Conservation (phyloP, 257 asterid genomes). For the Nicotiana tomentosiformis region DNA sequence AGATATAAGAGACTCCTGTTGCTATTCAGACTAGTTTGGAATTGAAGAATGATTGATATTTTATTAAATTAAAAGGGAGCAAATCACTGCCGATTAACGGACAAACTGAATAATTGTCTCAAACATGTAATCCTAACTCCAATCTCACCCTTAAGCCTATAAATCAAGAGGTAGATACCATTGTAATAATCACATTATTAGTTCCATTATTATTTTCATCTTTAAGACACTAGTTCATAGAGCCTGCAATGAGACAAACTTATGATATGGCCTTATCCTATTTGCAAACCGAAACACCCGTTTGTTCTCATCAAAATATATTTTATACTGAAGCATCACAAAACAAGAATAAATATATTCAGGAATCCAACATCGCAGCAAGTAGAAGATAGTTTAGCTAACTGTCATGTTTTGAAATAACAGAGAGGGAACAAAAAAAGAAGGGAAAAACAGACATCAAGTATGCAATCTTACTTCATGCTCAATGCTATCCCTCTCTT, state of each 20-base stretch:
- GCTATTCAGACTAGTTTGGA: neutral
- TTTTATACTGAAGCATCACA: neutral
- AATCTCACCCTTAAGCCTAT: neutral
- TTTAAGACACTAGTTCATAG: neutral
- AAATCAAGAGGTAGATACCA: neutral
- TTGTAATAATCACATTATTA: neutral
- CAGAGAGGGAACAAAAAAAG: neutral
- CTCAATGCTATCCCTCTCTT: constrained; percentile 91
- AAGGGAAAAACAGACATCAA: neutral
- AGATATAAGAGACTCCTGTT: neutral
- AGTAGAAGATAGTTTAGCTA: neutral
- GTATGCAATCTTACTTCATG: constrained; percentile 57
- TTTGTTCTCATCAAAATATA: neutral
- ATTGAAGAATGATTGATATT: neutral
- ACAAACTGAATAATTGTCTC: neutral
- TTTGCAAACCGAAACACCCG: neutral
- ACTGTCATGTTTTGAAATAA: neutral
- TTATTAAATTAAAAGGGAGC: neutral
- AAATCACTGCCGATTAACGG: neutral
- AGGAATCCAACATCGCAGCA: neutral
- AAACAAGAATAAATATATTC: neutral
- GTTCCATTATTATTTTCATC: neutral
- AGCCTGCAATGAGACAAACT: neutral
- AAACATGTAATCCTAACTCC: neutral
- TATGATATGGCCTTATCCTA: neutral